Evolutionary conservation across 228 moss, liverwort and hornwort species (phyloP), one percentile per base, ranked within the genome.

Genomic region (Sphagnum magellanicum): DNA sequence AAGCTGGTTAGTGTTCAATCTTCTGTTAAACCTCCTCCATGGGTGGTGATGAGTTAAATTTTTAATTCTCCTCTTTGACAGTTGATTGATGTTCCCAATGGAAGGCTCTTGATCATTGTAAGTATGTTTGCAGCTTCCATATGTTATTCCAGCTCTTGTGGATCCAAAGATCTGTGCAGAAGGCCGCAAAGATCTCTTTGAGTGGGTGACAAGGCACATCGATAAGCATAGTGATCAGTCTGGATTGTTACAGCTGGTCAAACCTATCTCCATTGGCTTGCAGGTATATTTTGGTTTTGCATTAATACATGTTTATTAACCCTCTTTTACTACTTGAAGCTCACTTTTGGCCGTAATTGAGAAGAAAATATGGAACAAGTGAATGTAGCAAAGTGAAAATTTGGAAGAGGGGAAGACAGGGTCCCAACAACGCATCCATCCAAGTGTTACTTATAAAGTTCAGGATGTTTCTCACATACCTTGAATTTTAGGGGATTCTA

Each of bases 131-230:
- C 80, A 88, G 85, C 85, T 97, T 64, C 88, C 90, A 15, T 90
- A 79, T 68, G 68, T 97, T 46, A 80, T 69, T 66, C 86, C 93
- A 70, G 83, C 88, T 51, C 77, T 97, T 14, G 78, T 72, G 8
- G 97, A 97, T 77, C 64, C 88, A 64, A 93, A 97, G 68, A 83
- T 93, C 59, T 79, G 88, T 79, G 91, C 97, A 12, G 97, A 97
- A 78, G 97, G 97, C 47, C 84, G 97, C 46, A 97, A 93, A 76
- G 97, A 97, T 13, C 81, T 97, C 16, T 91, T 88, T 73, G 97
- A 97, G 59, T 97, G 97, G 97, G 81, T 90, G 60, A 77, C 83
- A 57, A 87, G 79, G 72, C 81, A 97, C 67, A 78, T 85, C 59
- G 81, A 84, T 63, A 88, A 87, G 64, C 82, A 85, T 72, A 89